Evolutionary conservation across 202 grass and related monocot species (phyloP), one percentile per base, ranked within the genome.

Genomic region (Carex arenaria): DNA sequence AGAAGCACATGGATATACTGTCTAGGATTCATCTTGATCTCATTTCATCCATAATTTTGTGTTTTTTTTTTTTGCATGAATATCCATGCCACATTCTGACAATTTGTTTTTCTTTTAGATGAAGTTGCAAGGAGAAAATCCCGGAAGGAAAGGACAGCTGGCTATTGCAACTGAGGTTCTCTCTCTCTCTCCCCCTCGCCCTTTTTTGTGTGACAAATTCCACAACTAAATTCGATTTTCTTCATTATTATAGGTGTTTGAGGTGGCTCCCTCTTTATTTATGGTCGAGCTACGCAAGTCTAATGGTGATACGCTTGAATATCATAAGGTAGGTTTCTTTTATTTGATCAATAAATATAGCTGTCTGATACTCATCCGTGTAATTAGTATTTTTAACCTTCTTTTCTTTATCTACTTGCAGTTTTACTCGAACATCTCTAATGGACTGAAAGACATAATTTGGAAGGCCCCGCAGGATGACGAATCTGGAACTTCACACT

Each of bases 201-300:
- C 10, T 34, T 26, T 10, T 49, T 43, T 28, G n/a, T 69, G 10
- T 54, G 2, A 57, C 14, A 12, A 60, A 72, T 61, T 57, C 5
- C 7, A 17, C 12, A 23, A 55, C 4, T 67, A 22, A 55, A 79
- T 79, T 79, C 74, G 15, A 81, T 45, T 12, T 14, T 31, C 45
- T 62, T 68, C 67, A 60, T 72, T 42, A 10, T 82, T 30, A 61
- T 83, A 98, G 96, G 96, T 99, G 67, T 96, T 99, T 84, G 91
- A 96, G 81, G 93, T 99, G 80, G 91, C 93, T 1, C 96, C 96
- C 28, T 93, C 96, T 2, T 82, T 99, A 52, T 95, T 88, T 75
- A 94, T 99, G 89, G 96, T 99, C 3, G 96, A 99, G 79, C 83
- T 99, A 30, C 93, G 93, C 72, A 99, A 99, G 57, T 92, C 93